phyloP scores from a whole-genome alignment of 2,329 filamentous ascomycete species.

The Metarhizium album region DNA sequence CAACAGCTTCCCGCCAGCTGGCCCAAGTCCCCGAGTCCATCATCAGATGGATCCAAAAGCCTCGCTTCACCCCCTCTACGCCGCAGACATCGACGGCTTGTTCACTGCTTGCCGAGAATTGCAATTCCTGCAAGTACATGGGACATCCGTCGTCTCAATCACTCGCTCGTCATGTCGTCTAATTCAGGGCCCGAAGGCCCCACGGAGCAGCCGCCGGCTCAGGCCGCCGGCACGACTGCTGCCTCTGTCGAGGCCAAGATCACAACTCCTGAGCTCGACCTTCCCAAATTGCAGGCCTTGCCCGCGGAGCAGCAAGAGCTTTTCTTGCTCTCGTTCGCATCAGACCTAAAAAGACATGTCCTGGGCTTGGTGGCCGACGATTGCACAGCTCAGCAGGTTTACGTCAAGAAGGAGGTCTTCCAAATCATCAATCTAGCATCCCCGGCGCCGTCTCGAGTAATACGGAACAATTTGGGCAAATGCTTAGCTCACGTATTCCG shows the following conservation, averaged over 20 bases:
- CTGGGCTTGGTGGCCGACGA: slow-evolving; percentile 63
- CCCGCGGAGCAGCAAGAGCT: slow-evolving; percentile 93
- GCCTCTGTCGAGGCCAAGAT: slow-evolving; percentile 27
- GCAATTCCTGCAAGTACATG: background rate
- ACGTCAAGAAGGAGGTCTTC: slow-evolving; percentile 88
- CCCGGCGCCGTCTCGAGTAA: slow-evolving; percentile 75
- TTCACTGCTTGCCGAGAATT: background rate
- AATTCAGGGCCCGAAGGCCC: slow-evolving; percentile 25
- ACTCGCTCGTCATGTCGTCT: slow-evolving; percentile 23
- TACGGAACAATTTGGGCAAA: slow-evolving; percentile 78
- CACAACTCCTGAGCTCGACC: slow-evolving; percentile 69
- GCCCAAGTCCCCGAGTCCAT: too few relatives aligned
- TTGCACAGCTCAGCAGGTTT: slow-evolving; percentile 79
- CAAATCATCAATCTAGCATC: slow-evolving; percentile 81
- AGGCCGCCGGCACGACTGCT: slow-evolving; percentile 8
- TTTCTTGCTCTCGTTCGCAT: slow-evolving; percentile 81
- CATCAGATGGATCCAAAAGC: too few relatives aligned
- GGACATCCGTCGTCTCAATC: slow-evolving; percentile 12
- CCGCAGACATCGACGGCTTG: background rate
- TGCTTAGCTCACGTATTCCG: slow-evolving; percentile 75
- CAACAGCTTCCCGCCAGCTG: background rate
- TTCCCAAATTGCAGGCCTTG: slow-evolving; percentile 78
- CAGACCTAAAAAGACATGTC: slow-evolving; percentile 73
- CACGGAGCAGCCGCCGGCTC: slow-evolving; percentile 9
- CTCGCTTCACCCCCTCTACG: background rate